Evolutionary conservation across 139 green algal species (phyloP).

Genomic region (Micromonas commoda): DNA sequence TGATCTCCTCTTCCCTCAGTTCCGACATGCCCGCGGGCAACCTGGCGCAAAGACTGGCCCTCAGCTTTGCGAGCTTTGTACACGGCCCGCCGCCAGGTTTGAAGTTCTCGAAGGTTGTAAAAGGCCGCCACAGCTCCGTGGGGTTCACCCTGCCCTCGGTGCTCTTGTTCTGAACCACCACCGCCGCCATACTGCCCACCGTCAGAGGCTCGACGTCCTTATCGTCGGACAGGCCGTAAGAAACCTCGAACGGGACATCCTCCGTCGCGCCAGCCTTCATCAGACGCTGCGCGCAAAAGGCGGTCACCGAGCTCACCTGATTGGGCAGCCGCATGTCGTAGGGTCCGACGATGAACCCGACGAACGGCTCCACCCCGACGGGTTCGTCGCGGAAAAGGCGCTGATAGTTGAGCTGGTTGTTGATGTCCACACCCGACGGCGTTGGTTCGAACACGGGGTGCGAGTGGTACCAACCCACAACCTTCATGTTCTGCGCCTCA

Average conservation of each 20-base stretch:
- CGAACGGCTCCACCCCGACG: slow-evolving; percentile 58
- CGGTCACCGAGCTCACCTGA: slow-evolving; percentile 32
- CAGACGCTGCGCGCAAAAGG: background rate
- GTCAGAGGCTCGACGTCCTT: background rate
- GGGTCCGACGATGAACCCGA: slow-evolving; percentile 69
- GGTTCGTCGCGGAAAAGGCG: slow-evolving; percentile 51
- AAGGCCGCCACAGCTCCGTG: slow-evolving; percentile 51
- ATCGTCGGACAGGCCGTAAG: background rate
- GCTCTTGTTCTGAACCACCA: slow-evolving; percentile 35
- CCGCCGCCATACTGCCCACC: background rate
- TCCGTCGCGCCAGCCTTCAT: background rate
- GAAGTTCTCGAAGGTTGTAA: slow-evolving; percentile 34
- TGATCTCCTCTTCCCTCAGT: background rate
- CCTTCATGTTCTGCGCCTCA: slow-evolving; percentile 41
- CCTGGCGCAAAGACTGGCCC: slow-evolving; percentile 33
- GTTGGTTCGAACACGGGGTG: slow-evolving; percentile 70
- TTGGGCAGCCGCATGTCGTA: slow-evolving; percentile 61
- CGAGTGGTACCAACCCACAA: slow-evolving; percentile 74
- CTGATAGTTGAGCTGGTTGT: slow-evolving; percentile 82
- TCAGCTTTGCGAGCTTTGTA: slow-evolving; percentile 52
- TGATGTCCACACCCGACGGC: slow-evolving; percentile 65
- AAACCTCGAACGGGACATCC: slow-evolving; percentile 18
- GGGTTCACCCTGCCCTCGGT: slow-evolving; percentile 49
- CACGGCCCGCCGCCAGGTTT: slow-evolving; percentile 33
- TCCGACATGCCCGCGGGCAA: slow-evolving; percentile 27